Evolutionary conservation across 169 alveolate genomes (phyloP).

Genomic region (Cryptosporidium parvum): DNA sequence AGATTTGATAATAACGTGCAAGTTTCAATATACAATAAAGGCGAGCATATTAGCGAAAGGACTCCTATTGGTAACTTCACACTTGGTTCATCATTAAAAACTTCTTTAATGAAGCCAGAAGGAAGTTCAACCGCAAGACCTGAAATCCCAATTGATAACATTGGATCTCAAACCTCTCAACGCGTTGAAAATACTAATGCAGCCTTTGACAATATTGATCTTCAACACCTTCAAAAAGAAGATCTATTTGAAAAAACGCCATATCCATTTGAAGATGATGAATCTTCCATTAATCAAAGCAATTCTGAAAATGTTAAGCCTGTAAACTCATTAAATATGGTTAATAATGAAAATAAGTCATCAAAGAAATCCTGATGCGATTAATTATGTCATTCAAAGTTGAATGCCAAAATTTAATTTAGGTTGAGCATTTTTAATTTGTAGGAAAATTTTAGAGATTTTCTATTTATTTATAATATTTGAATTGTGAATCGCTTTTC

Average conservation of each 20-base stretch:
- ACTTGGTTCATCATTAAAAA: conserved; percentile 36
- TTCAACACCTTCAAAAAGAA: neutral
- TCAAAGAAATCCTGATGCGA: neutral
- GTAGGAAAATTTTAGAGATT: neutral
- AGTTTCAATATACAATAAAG: conserved; percentile 14
- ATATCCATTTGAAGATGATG: conserved; percentile 48
- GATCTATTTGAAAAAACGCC: conserved; percentile 53
- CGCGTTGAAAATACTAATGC: neutral
- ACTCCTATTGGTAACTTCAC: neutral
- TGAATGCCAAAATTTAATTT: neutral
- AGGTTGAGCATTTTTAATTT: neutral
- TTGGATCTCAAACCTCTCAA: neutral
- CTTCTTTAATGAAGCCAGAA: conserved; percentile 19
- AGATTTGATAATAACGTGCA: conserved; percentile 28
- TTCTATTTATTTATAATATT: neutral
- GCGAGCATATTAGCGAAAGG: conserved; percentile 13
- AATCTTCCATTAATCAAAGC: neutral
- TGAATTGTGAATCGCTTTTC: neutral
- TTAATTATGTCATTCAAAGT: neutral
- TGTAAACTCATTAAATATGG: neutral
- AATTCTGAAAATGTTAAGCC: neutral
- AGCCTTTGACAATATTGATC: neutral
- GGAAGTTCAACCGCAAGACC: conserved; percentile 37
- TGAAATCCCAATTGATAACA: conserved; percentile 20
- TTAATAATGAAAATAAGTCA: neutral